Evolutionary conservation across 2,329 filamentous ascomycete genomes (phyloP), one percentile per base, ranked within the genome.

Genomic region (Neopestalotiopsis sp.): DNA sequence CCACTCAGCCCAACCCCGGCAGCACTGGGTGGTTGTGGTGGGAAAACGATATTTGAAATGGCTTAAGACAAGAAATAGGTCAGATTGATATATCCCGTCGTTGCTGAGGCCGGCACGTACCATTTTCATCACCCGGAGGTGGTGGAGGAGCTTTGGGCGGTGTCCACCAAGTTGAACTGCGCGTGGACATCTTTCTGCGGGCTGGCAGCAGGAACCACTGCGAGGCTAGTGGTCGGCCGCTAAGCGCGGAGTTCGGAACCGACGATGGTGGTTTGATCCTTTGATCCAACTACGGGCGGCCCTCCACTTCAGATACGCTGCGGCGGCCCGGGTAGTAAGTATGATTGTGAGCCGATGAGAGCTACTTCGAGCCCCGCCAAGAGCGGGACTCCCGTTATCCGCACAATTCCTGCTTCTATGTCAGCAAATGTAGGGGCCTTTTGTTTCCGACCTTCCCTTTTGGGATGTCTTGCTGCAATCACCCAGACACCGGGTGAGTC

Each of bases 371-470:
- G 24, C 24, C 24, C 24, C 24, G 24, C 24, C 24, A 24, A 24
- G 24, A 38, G 10, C 34, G 34, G 34, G 34, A 10, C 34, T 38
- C 34, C 6, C 34, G 6, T 38, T 10, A 38, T 10, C 34, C 34
- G 34, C 10, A 7, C 34, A 10, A 38, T 38, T 38, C 34, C 10
- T 38, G 34, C 34, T 38, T 6, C 10, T 38, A 38, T 38, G 34
- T 38, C 6, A 38, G 34, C 34, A 38, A 10, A 10, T 6, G 34
- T 61, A 28, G 28, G 57, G 28, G 28, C 28, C 28, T 10, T 32
- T 5, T 62, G 32, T 40, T 62, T 62, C 3, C 14, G 32, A 62
- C 59, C 59, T 62, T 62, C 59, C 59, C 32, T 62, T 42, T 62
- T 5, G 14, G 59, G 59, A 28, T 62, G 59, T 2, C 38, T 38